These are phyloP conservation scores for Eucalyptus marginata DNA, from an alignment of 345 rosid genomes.

Conservation along the genomic window DNA sequence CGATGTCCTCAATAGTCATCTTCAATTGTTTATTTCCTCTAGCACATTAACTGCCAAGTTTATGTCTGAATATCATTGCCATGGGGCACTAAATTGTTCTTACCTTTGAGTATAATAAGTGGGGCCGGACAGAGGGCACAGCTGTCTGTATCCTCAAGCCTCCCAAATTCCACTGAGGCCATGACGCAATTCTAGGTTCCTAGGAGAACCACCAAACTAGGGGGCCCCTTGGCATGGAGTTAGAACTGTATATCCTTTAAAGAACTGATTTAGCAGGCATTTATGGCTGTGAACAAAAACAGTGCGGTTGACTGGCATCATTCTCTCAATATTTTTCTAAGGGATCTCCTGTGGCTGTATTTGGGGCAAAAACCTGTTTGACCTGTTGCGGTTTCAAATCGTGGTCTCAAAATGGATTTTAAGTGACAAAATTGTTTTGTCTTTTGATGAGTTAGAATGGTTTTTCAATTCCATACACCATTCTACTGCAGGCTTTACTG, in stretches of 20 bases:
- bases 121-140: neutral
- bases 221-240: neutral
- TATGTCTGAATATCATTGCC: neutral
- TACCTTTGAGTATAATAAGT: neutral
- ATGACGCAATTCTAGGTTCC: neutral
- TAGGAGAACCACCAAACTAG: neutral
- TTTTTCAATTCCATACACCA: neutral
- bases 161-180: neutral
- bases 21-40: neutral
- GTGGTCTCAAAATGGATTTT: neutral
- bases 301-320: neutral
- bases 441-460: neutral
- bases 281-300: neutral
- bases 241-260: neutral
- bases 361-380: neutral
- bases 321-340: neutral
- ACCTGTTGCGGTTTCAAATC: neutral
- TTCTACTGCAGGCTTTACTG: neutral
- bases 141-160: neutral
- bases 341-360: neutral
- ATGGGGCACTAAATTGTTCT: neutral
- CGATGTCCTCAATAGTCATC: neutral
- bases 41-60: neutral
- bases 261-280: neutral
- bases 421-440: neutral